Base-by-base conservation (phyloP, 768 basidiomycete genomes). In the Podaxis mareebaensis region DNA sequence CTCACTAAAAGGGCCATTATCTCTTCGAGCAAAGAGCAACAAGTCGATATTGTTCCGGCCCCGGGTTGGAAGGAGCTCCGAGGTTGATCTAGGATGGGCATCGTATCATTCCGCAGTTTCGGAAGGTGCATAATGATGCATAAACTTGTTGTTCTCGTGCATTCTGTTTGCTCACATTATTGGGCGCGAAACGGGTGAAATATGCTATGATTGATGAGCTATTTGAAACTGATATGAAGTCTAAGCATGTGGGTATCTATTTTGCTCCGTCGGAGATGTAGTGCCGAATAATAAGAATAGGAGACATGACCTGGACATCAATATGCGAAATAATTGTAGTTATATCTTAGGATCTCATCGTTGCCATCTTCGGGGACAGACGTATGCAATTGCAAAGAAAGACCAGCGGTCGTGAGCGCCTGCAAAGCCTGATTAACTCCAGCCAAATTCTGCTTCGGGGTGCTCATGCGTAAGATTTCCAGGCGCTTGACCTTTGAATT, bases 41-140 rank as follows among this genome's bases (percentile, higher is more conserved):
- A 68, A 10, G 70, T 72, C 1, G 61, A 68, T 11, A 66, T 73
- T 20, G 76, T 76, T 1, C 59, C 67, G 33, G 76, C 75, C 10
- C 76, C 75, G 10, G 73, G 72, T 26, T 77, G 76, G 76, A 62
- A 66, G 22, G 73, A 74, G 26, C 68, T 77, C 0, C 64, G 71
- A 28, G 70, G 68, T n/a, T 51, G 24, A 39, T 3, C 10, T 3
- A n/a, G 12, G 4, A 42, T 42, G 15, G 40, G 4, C 12, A 17
- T n/a, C 40, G 15, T 44, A 44, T 17, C 42, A 20, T 46, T n/a
- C 0, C 44, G 7, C 17, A 22, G 44, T 46, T n/a, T 46, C 44
- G 4, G n/a, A n/a, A 33, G 8, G 33, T 33, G 33, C 3, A 33
- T 7, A 33, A 10, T 33, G 8, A 33, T 33, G 30, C 30, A 33